Evolutionary conservation across 208 protist genomes (phyloP).

Genomic region (Acanthamoeba culbertsoni): DNA sequence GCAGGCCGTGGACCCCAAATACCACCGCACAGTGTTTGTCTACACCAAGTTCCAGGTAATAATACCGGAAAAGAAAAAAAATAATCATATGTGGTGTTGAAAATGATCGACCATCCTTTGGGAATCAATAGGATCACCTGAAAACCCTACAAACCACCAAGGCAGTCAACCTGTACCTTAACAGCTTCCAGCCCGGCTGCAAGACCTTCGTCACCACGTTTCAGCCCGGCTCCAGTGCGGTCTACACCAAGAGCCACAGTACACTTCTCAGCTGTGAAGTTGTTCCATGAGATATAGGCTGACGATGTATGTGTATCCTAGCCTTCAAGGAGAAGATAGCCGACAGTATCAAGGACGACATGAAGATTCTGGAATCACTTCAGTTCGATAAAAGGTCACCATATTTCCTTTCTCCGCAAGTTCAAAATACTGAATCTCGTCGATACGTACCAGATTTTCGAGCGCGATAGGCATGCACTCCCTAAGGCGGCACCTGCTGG

Average conservation of each 20-base stretch:
- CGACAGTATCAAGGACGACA: conserved; percentile 22
- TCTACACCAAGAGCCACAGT: neutral
- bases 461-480: neutral
- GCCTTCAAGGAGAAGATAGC: neutral
- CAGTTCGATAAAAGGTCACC: conserved; percentile 30
- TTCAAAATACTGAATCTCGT: neutral
- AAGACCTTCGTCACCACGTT: neutral
- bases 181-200: neutral
- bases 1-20: neutral
- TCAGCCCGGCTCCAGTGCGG: neutral
- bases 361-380: conserved; percentile 19
- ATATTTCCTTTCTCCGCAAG: neutral
- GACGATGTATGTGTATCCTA: neutral
- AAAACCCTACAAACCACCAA: neutral
- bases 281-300: neutral
- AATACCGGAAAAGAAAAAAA: too few relatives aligned
- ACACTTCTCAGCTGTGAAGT: neutral
- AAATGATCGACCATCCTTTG: too few relatives aligned
- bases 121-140: neutral
- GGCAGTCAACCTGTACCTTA: neutral
- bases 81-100: too few relatives aligned
- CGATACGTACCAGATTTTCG: neutral
- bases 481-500: neutral
- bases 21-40: conserved; percentile 19
- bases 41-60: conserved; percentile 8